Evolutionary conservation across 495 filamentous ascomycete genomes (phyloP).

Genomic region (Bacidia rubella): DNA sequence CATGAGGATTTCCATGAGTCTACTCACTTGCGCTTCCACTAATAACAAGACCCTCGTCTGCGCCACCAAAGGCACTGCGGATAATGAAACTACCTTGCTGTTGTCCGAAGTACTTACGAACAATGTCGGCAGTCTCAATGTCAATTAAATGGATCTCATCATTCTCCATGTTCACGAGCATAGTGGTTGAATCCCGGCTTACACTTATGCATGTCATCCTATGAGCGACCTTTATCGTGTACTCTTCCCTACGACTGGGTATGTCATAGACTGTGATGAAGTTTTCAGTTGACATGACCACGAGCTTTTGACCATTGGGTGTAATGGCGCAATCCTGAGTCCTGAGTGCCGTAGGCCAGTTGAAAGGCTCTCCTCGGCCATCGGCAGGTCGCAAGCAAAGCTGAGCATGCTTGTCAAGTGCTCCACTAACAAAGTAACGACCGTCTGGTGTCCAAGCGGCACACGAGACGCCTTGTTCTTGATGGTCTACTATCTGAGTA

Average conservation of each 20-base stretch:
- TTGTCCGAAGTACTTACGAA: constrained; percentile 61
- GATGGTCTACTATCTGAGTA: constrained; percentile 49
- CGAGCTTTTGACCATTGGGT: constrained; percentile 60
- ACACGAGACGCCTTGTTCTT: constrained; percentile 68
- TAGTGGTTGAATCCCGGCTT: constrained; percentile 59
- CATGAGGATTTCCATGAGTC: not conserved
- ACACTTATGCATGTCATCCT: constrained; percentile 67
- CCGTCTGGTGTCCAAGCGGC: constrained; percentile 78
- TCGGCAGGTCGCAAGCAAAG: constrained; percentile 56
- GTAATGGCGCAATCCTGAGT: constrained; percentile 77
- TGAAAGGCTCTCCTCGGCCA: constrained; percentile 38
- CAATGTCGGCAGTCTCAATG: constrained; percentile 55
- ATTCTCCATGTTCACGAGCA: constrained; percentile 72
- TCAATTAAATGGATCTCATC: constrained; percentile 65
- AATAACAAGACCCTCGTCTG: constrained; percentile 77
- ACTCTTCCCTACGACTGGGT: constrained; percentile 53
- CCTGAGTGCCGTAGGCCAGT: constrained; percentile 55
- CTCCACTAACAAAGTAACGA: constrained; percentile 64
- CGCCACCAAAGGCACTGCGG: constrained; percentile 72
- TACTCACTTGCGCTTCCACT: constrained; percentile 77
- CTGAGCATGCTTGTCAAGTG: constrained; percentile 52
- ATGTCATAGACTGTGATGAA: constrained; percentile 77
- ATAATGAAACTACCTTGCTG: constrained; percentile 62
- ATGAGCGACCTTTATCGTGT: constrained; percentile 50
- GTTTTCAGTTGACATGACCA: constrained; percentile 57